These are phyloP conservation scores for Starmerella etchellsii DNA, from an alignment of 805 yeast genomes.

Conservation along the genomic window DNA sequence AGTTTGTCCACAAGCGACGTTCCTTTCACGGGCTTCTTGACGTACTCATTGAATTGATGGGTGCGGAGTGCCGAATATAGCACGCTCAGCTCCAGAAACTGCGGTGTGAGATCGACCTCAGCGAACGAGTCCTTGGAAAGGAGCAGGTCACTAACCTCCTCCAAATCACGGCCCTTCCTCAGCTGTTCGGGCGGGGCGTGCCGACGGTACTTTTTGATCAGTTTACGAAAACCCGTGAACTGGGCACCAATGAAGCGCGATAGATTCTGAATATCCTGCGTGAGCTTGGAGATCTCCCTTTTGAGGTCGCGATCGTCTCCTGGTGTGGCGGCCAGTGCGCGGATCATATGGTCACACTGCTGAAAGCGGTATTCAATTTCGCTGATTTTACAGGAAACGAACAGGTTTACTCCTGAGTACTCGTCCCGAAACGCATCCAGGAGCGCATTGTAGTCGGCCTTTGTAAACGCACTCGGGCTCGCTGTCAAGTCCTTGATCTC, in stretches of 20 bases:
- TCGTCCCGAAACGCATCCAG: constrained; percentile 16
- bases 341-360: constrained; percentile 30
- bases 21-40: not conserved
- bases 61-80: constrained; percentile 39
- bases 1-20: constrained; percentile 1
- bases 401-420: constrained; percentile 33
- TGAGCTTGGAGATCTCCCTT: constrained; percentile 33
- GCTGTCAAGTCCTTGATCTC: constrained; percentile 48
- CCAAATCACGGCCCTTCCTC: constrained; percentile 17
- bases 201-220: constrained; percentile 54
- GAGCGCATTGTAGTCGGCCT: constrained; percentile 8
- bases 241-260: constrained; percentile 63
- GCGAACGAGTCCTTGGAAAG: constrained; percentile 44
- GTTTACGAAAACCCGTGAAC: constrained; percentile 56
- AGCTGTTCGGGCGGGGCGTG: constrained; percentile 30
- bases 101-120: constrained; percentile 44
- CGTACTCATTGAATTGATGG: constrained; percentile 14
- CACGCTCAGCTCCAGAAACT: constrained; percentile 47
- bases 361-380: constrained; percentile 46
- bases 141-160: constrained; percentile 25
- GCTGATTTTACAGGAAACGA: constrained; percentile 53
- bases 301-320: constrained; percentile 13
- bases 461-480: constrained; percentile 3
- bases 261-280: constrained; percentile 46
- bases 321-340: not conserved